Evolutionary conservation across 2,329 filamentous ascomycete genomes (phyloP), one percentile per base, ranked within the genome.

Genomic region (Trichoderma endophyticum): DNA sequence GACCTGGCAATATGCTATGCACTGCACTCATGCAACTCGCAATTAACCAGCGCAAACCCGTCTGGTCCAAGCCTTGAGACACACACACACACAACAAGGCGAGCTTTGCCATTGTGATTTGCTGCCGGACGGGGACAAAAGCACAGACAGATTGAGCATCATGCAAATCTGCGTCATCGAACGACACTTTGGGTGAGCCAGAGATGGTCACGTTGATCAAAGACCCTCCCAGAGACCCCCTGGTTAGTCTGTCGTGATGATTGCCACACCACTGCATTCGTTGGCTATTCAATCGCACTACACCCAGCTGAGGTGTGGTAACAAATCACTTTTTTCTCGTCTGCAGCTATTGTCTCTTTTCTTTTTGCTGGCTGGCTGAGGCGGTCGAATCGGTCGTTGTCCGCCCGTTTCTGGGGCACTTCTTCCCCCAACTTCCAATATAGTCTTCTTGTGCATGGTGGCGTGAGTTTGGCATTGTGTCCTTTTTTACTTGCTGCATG

Each of bases 261-360:
- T 64, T 71, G 60, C 68, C 68, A 71, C 68, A 71, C 68, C 60
- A 56, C 60, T 15, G 30, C 68, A 6, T 32, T 39, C 18, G n/a
- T 15, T 34, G 7, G 39, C 57, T 18, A 69, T 3, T 61, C 56
- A 69, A 9, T 24, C 7, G n/a, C 54, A 24, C 34, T 18, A 39
- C 4, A 0, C 14, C 21, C 7, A 57, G 64, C 34, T 43, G 54
- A 60, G 15, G 18, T 18, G 34, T 6, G 30, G 57, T 51, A 54
- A 62, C 34, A 60, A 54, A 28, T 70, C 67, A 61, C 57, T 39
- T 70, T 54, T 54, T 43, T 9, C 14, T 24, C 5, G 15, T 18
- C 6, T 57, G 24, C 43, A 51, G 43, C 43, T 48, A n/a, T 43
- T 11, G 32, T 36, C 0, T 36, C 34, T 36, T 36, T 36, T 36